Evolutionary conservation across 768 basidiomycete species (phyloP).

Genomic region (Leccinum obscurum): DNA sequence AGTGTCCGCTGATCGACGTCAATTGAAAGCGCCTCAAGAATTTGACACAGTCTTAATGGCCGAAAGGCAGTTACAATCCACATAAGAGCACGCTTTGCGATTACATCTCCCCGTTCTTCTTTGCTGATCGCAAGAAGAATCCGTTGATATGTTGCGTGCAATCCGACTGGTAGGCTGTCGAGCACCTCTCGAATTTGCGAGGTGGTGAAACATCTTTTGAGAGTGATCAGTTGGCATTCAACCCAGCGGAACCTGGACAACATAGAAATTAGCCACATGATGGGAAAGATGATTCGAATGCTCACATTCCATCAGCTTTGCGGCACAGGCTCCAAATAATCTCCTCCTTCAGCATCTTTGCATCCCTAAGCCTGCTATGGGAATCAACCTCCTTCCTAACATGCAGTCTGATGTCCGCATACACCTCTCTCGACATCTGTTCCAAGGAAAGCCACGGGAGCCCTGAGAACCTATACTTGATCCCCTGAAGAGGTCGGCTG

Average conservation of each 20-base stretch:
- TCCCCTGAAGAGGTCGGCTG: slow-evolving; percentile 3
- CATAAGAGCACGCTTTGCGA: neutral
- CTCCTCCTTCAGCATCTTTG: slow-evolving; percentile 6
- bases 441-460: slow-evolving; percentile 11
- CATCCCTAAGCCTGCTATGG: slow-evolving; percentile 4
- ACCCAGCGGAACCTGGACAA: neutral
- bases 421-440: neutral
- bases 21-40: neutral
- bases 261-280: neutral
- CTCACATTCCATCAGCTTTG: slow-evolving; percentile 15
- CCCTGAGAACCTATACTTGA: slow-evolving; percentile 3
- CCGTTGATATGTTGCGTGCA: neutral
- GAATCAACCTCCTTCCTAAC: slow-evolving; percentile 9
- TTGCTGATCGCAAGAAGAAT: neutral
- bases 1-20: neutral
- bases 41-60: neutral
- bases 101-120: neutral
- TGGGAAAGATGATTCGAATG: neutral
- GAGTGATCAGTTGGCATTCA: neutral
- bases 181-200: neutral
- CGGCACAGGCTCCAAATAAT: neutral
- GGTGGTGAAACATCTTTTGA: neutral
- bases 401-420: slow-evolving; percentile 13
- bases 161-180: neutral
- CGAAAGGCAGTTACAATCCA: neutral